Base-by-base conservation (phyloP, 768 basidiomycete genomes). In the Panellus pusillus region DNA sequence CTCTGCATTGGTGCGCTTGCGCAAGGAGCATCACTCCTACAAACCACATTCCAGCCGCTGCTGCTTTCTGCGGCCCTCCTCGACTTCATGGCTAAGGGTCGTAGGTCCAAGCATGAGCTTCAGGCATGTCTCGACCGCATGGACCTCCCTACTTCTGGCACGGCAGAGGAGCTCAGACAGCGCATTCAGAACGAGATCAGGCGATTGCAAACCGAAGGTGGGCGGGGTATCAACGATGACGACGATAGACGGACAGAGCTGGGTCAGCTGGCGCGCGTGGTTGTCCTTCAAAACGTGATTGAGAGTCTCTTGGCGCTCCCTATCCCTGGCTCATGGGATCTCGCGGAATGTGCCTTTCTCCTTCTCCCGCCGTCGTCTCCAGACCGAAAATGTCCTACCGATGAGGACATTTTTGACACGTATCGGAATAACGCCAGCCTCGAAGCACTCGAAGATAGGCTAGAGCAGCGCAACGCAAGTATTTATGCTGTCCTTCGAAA, bases 1-100 rank as follows among this genome's bases (percentile, higher is more conserved):
- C 49, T 76, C 6, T 79, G 78, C 52, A 74, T 81, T n/a, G 77
- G 75, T n/a, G 73, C 78, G 18, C 70, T 81, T 8, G 70, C 74
- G 7, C 74, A 79, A 58, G 79, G 79, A 0, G 76, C 76, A 2
- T 71, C 77, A 1, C 68, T 79, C 7, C 65, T 79, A n/a, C 72
- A 75, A 31, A 81, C 79, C 5, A 68, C 73, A 9, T 79, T 76
- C 54, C 78, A 79, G 58, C 79, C 79, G 6, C 55, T 76, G 3
- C 55, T 81, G 19, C 68, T 81, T 12, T 75, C 74, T 3, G 78
- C 75, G 3, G 74, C 72, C 4, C 69, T 79, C 6, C 62, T 78
- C 31, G 68, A 64, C 28, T 79, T 78, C 64, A 61, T 79, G 29
- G 61, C 66, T 6, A 76, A 75, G 54, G 66, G 67, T 6, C 66